These are phyloP conservation scores for Euryodendron excelsum DNA, from an alignment of 148 eudicot species.

Conservation along the genomic window DNA sequence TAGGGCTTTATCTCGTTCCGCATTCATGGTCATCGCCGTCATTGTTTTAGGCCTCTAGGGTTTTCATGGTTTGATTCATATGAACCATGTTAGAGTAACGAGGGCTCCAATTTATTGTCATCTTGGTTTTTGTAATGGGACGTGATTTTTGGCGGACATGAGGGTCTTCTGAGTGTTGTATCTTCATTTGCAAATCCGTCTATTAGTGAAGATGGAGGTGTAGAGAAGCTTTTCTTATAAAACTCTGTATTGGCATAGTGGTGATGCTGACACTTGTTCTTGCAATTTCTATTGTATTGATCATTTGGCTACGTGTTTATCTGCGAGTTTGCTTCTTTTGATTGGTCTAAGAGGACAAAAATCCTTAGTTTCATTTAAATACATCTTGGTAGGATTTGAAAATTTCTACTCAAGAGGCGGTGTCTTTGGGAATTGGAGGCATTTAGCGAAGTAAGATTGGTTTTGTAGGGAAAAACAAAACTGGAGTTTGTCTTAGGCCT, in stretches of 20 bases:
- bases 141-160: not conserved
- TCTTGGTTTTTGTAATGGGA: not conserved
- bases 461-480: not conserved
- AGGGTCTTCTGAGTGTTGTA: conserved; percentile 17
- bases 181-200: conserved; percentile 19
- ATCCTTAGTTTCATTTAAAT: not conserved
- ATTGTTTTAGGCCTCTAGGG: conserved; percentile 6
- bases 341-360: not conserved
- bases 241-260: not conserved
- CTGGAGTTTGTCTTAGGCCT: not conserved
- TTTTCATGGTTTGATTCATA: not conserved
- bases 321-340: not conserved
- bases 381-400: not conserved
- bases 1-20: conserved; percentile 3
- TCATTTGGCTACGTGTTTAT: not conserved
- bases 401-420: not conserved
- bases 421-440: not conserved
- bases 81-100: not conserved
- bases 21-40: not conserved
- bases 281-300: not conserved
- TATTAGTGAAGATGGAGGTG: conserved; percentile 25
- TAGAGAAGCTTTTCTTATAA: conserved; percentile 4
- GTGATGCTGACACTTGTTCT: not conserved
- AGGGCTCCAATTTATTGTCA: not conserved
- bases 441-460: not conserved